A percentile compares a stretch with the other conserved stretches of the same genome.
Evolutionary conservation across 495 filamentous ascomycete species (phyloP).

Genomic region (Neurospora hispaniola): DNA sequence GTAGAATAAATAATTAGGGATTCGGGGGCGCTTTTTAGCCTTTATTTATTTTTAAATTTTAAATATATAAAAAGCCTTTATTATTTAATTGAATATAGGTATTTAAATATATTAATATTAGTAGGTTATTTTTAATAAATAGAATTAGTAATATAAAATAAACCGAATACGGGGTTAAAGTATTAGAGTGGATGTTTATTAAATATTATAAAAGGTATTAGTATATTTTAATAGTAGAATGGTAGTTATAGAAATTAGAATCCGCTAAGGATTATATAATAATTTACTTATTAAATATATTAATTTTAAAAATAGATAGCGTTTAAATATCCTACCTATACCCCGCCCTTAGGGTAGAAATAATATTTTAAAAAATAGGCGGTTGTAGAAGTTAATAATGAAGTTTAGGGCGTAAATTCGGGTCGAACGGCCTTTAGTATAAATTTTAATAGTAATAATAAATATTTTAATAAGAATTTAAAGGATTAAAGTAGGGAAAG

Average conservation of each 20-base stretch:
- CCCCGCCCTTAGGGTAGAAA: slow-evolving; percentile 2
- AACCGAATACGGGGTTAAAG: slow-evolving; percentile 63
- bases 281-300: slow-evolving; percentile 55
- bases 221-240: slow-evolving; percentile 53
- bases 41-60: slow-evolving; percentile 71
- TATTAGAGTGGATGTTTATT: slow-evolving; percentile 61
- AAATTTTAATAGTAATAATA: slow-evolving; percentile 67
- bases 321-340: slow-evolving; percentile 58
- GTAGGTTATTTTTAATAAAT: slow-evolving; percentile 66
- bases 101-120: slow-evolving; percentile 61
- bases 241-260: slow-evolving; percentile 57
- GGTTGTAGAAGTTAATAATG: slow-evolving; percentile 19
- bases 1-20: slow-evolving; percentile 73
- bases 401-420: slow-evolving; percentile 58
- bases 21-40: slow-evolving; percentile 59
- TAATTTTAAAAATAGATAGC: slow-evolving; percentile 57
- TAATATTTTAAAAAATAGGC: no score
- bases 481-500: slow-evolving; percentile 63
- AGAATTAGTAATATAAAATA: slow-evolving; percentile 59
- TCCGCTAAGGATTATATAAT: slow-evolving; percentile 53
- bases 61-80: slow-evolving; percentile 67
- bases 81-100: slow-evolving; percentile 58
- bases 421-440: no score
- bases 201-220: slow-evolving; percentile 59
- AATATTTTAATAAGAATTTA: slow-evolving; percentile 69